Evolutionary conservation across 1,139 yeast species (phyloP), one percentile per base, ranked within the genome.

Genomic region (Martiniozyma asiatica): DNA sequence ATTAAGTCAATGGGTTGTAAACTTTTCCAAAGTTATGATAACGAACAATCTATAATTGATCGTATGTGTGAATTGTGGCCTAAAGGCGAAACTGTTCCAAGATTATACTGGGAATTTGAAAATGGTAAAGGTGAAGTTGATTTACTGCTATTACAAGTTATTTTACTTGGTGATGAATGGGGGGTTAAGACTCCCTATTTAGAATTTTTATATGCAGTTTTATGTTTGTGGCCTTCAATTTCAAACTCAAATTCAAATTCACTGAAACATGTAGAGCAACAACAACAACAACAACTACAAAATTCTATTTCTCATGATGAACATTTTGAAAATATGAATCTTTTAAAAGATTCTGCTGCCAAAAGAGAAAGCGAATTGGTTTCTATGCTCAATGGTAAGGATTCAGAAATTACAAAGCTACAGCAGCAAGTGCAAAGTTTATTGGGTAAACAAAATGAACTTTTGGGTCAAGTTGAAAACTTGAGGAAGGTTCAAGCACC

Each of bases 151-250:
- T 63, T 85, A 37, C 93, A 84, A 50, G 94, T 95, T 4, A 85
- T 85, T 35, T 60, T 85, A 34, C 59, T 84, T 36, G 94, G 92
- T 12, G 95, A 84, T 55, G 94, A 84, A 51, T 69, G 70, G 47
- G 76, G 80, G 27, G 74, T 84, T 33, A 76, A 81, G 50, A 81
- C 95, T 1, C 95, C 96, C 3, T 85, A 85, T 50, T 63, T 85
- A 53, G 96, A 85, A 55, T 81, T 82, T 45, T 59, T 82, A 36
- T 85, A 82, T 51, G 84, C 94, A 3, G 68, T 77, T 36, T 61
- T 81, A 63, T 74, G 20, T 18, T 29, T 20, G 13, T 35, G 27
- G 14, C 23, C 30, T 27, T 14, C 37, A 37, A 21, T 31, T 15
- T 14, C 29, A 13, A 15, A 11, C 9, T 11, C 21, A 3, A 14